These are phyloP conservation scores for Cicer bijugum DNA, from an alignment of 306 rosid genomes.

Conservation along the genomic window DNA sequence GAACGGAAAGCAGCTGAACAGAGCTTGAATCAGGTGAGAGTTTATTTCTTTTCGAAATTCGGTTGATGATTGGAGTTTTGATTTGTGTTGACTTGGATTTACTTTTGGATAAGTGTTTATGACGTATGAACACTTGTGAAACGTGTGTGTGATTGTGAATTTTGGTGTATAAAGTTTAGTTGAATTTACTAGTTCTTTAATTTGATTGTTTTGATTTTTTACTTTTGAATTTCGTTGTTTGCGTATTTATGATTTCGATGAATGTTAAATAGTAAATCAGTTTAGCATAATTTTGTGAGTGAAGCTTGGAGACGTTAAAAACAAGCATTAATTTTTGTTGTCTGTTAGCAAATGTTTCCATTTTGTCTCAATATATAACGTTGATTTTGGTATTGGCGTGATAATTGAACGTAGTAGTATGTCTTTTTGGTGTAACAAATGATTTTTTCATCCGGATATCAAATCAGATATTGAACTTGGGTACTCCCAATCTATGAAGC, in stretches of 20 bases:
- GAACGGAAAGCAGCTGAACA: slow-evolving; percentile 96
- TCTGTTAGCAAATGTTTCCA: neutral
- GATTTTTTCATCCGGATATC: no score
- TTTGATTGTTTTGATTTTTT: slow-evolving; percentile 8
- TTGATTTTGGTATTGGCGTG: neutral
- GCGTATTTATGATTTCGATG: neutral
- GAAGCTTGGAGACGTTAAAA: neutral
- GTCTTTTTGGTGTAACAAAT: no score
- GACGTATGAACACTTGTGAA: neutral
- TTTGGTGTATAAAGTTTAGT: neutral
- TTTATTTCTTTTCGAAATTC: slow-evolving; percentile 37
- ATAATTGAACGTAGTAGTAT: neutral
- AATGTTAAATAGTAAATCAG: neutral
- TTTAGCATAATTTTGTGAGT: neutral
- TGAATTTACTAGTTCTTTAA: slow-evolving; percentile 3
- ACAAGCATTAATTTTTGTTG: neutral
- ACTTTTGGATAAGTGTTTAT: neutral
- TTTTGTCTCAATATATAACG: neutral
- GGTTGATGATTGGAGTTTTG: slow-evolving; percentile 24
- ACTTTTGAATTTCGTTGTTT: neutral
- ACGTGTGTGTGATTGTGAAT: neutral
- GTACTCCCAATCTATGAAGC: no score
- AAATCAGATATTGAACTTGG: no score
- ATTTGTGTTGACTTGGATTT: slow-evolving; percentile 33
- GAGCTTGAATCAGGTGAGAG: slow-evolving; percentile 78